Evolutionary conservation across 2,329 filamentous ascomycete species (phyloP).

Genomic region (Colletotrichum chlorophyti): DNA sequence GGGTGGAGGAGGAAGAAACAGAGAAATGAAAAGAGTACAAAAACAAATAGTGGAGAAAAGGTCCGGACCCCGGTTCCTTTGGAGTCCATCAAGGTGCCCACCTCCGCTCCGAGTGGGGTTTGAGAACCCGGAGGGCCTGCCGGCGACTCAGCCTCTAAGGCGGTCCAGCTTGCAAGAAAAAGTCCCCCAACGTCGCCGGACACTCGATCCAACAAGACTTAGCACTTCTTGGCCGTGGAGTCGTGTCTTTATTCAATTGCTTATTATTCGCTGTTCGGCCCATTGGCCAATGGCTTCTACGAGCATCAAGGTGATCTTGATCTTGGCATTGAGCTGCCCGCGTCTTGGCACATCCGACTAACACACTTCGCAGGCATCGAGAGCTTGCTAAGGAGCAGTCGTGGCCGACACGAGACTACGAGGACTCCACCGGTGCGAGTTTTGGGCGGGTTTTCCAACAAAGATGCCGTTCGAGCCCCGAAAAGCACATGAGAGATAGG

Average conservation of each 20-base stretch:
- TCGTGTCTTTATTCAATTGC: not conserved
- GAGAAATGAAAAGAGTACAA: not conserved
- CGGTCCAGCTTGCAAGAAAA: conserved; percentile 2
- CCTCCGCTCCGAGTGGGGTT: conserved; percentile 12
- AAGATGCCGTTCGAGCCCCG: no score
- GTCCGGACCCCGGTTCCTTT: conserved; percentile 23
- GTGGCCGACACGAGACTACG: conserved; percentile 16
- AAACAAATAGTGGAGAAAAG: conserved; percentile 14
- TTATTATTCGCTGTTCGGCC: not conserved
- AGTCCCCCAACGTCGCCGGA: not conserved
- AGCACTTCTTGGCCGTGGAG: conserved; percentile 27
- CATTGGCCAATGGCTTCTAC: conserved; percentile 1
- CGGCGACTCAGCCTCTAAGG: conserved; percentile 10
- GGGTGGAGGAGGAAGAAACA: not conserved
- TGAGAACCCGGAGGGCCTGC: conserved; percentile 24
- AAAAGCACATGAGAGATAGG: not conserved
- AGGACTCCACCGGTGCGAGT: conserved; percentile 1
- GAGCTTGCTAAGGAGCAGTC: conserved; percentile 1
- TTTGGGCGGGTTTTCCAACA: not conserved
- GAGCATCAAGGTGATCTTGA: conserved; percentile 12
- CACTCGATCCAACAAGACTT: conserved; percentile 15
- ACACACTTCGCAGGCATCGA: conserved; percentile 11
- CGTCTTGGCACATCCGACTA: conserved; percentile 25
- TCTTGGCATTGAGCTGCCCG: conserved; percentile 22
- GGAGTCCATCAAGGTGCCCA: conserved; percentile 16